Base-by-base conservation (phyloP, 345 rosid species). In the Salix brachista region DNA sequence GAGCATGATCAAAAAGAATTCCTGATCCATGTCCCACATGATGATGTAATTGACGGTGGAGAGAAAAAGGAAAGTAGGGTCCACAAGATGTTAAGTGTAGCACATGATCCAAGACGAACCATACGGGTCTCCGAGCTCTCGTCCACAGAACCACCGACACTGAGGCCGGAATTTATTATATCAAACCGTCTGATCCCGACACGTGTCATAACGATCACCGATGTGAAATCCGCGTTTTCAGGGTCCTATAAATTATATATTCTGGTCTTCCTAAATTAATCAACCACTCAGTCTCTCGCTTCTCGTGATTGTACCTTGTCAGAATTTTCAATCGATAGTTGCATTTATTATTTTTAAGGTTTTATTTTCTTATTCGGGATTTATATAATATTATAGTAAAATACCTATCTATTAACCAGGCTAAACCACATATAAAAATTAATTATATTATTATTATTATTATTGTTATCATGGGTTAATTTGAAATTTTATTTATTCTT, bases 131-230 rank as follows among this genome's bases (percentile, higher is more conserved):
- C 32, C 65, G 11, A 71, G 3, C 26, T 61, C 14, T 18, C 34
- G 44, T 39, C 41, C 8, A 37, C 42, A 2, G 28, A 70, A 10
- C 74, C 64, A 71, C 74, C 74, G 74, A 71, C 74, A 34, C 44
- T 52, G 23, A n/a, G n/a, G 34, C 19, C 12, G 37, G n/a, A 32
- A 8, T 48, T 23, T 8, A 32, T 13, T 19, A 1, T 0, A 21
- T 10, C 70, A 32, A 18, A 21, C 12, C 18, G 2, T 28, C 36
- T 7, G 23, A 48, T 70, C 14, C 48, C 13, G 73, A 52, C 73
- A 71, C 64, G 74, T 50, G 64, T n/a, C 1, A 11, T 23, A 3
- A 9, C 42, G 46, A 36, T 34, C 17, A 37, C 26, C 10, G 25
- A 34, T 6, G 34, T 42, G 64, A 16, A 32, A 12, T 19, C 65